Base-by-base conservation (phyloP, 768 basidiomycete genomes). In the Suillus bovinus region DNA sequence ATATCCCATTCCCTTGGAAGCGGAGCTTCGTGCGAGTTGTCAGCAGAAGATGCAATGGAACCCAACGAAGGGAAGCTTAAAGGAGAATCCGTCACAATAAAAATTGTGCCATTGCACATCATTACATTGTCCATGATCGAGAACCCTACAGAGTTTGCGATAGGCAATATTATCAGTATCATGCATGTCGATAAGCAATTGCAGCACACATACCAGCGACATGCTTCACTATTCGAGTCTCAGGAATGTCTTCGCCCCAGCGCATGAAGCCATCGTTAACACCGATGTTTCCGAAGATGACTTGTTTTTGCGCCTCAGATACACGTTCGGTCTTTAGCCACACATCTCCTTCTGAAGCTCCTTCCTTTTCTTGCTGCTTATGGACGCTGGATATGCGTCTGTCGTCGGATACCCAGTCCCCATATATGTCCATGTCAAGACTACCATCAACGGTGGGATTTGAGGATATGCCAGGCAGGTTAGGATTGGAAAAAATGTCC, bases 111-210 rank as follows among this genome's bases (percentile, higher is more conserved):
- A 66, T 90, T 86, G 67, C 83, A 78, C n/a, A 90, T 74, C 68
- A 89, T 84, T n/a, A 93, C 81, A 63, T 92, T 89, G 68, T 95
- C 91, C 61, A 96, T 78, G 49, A 94, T 84, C 1, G 91, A 93
- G 76, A 87, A 92, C 4, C 94, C 94, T 95, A 66, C 36, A 39
- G 52, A 13, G 29, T 14, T 52, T 33, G 55, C 58, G 22, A n/a
- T 42, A 39, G 36, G 34, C 34, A 55, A 52, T 60, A 41, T 61
- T 7, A 59, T 63, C 34, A 68, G 58, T 41, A 29, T n/a, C n/a
- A n/a, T n/a, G 36, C 24, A 13, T 17, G 3, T n/a, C 6, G 7
- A 33, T 17, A 36, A 11, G 27, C 53, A 7, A 9, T 38, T 10
- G 2, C n/a, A 59, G 29, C 24, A 24, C 5, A 66, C 78, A 39